phyloP scores from a whole-genome alignment of 495 filamentous ascomycete genomes.

The Daldinia caldariorum region DNA sequence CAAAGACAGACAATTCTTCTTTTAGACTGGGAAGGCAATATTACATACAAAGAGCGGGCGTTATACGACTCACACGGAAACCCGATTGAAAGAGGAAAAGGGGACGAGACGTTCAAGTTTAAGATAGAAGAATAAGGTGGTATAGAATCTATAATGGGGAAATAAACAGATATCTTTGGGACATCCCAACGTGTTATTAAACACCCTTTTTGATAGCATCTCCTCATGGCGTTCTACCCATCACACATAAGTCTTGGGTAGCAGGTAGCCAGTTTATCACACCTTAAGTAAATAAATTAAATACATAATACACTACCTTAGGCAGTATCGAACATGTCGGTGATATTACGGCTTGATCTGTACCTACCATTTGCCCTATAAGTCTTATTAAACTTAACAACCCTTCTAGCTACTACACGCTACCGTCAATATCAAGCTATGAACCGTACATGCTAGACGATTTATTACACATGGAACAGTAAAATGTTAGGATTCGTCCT shows the following conservation, averaged over 20 bases:
- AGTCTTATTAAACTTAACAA: no score
- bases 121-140: constrained; percentile 63
- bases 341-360: no score
- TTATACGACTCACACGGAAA: constrained; percentile 76
- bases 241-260: background rate
- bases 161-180: constrained; percentile 1
- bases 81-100: constrained; percentile 65
- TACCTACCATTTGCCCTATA: no score
- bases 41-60: constrained; percentile 85
- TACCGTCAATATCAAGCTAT: no score
- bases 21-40: constrained; percentile 75
- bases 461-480: background rate
- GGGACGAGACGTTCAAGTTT: constrained; percentile 72
- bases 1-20: constrained; percentile 90
- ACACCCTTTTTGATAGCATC: background rate
- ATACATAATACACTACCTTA: no score
- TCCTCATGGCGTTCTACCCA: background rate
- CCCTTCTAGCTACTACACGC: no score
- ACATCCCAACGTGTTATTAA: background rate
- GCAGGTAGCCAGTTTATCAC: no score
- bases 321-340: no score
- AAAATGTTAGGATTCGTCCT: background rate
- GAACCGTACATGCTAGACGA: no score
- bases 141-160: constrained; percentile 8
- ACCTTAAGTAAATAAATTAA: no score